These are phyloP conservation scores for Xylariales sp. DNA, from an alignment of 2,329 filamentous ascomycete genomes.

Conservation along the genomic window DNA sequence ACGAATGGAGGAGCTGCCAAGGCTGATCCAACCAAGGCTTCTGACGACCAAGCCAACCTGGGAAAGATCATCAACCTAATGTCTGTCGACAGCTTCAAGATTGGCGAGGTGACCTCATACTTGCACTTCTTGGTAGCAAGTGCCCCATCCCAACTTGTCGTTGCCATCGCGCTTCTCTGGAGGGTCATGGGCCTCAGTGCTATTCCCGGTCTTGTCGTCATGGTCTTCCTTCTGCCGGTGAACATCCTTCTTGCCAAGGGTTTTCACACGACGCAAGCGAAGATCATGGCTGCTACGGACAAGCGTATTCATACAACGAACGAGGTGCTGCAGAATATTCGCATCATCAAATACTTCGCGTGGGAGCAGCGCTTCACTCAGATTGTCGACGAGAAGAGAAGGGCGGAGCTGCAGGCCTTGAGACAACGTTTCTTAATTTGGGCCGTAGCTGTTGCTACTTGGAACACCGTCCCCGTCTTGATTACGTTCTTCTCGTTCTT, in stretches of 20 bases:
- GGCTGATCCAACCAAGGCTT: slow-evolving; percentile 28
- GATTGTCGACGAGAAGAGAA: slow-evolving; percentile 84
- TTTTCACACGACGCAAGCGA: slow-evolving; percentile 82
- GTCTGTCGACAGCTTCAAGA: slow-evolving; percentile 99
- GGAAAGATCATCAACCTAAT: slow-evolving; percentile 99
- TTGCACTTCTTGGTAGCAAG: slow-evolving; percentile 93
- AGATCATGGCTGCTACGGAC: slow-evolving; percentile 88
- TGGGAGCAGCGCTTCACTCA: slow-evolving; percentile 91
- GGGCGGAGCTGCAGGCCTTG: slow-evolving; percentile 70
- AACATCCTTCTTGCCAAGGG: slow-evolving; percentile 85
- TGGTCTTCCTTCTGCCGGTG: slow-evolving; percentile 81
- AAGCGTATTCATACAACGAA: slow-evolving; percentile 95
- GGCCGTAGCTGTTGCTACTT: slow-evolving; percentile 87
- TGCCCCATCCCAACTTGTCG: slow-evolving; percentile 80
- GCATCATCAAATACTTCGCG: slow-evolving; percentile 98
- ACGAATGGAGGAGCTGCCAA: slow-evolving; percentile 28
- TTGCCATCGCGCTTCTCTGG: slow-evolving; percentile 80
- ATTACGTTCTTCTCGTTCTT: slow-evolving; percentile 97
- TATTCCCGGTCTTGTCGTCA: slow-evolving; percentile 86
- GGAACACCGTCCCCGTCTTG: slow-evolving; percentile 91
- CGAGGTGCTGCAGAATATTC: slow-evolving; percentile 93
- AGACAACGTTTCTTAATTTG: slow-evolving; percentile 84
- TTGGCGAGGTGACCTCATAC: slow-evolving; percentile 90
- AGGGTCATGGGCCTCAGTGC: slow-evolving; percentile 88
- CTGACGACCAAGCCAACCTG: slow-evolving; percentile 76